Base-by-base conservation (phyloP, 495 filamentous ascomycete species). In the Aspergillus incahuasiensis region DNA sequence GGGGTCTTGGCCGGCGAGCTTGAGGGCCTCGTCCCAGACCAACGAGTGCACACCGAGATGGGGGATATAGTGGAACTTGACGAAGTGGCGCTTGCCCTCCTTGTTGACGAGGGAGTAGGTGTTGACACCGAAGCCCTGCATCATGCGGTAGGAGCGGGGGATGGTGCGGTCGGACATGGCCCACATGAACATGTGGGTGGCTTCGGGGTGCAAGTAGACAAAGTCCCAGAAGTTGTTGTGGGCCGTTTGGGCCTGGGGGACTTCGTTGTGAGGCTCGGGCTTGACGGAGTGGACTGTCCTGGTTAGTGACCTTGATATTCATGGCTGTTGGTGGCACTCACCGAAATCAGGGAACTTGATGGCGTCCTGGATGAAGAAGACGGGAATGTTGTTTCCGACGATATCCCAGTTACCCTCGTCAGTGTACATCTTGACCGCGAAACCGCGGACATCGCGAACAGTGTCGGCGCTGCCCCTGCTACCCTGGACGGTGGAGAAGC, bases 71-170 rank as follows among this genome's bases (percentile, higher is more conserved):
- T 84, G 79, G 69, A 92, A 94, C 68, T 96, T 96, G 67, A 94
- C 88, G 62, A 92, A 90, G 49, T 80, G 73, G 12, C 86, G 80
- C 63, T 89, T 82, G 19, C 86, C 87, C 50, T 88, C 74, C 43
- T 77, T 80, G 58, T 94, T 92, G 49, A 82, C 73, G 2, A 95
- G 74, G 2, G 81, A 86, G 65, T 79, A 95, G 0, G 91, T 94
- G 65, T 95, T 91, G 53, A 95, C 90, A 41, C 91, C 90, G 56
- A 94, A 95, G 0, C 91, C 91, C 64, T 95, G 87, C 87, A 95
- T 92, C 88, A 92, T 94, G 21, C 85, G 85, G 63, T 76, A 90
- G 2, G 86, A 91, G 5, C 89, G 81, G 18, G 91, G 91, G 51
- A 92, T 92, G 28, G 77, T 82, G 12, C 88, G 81, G 64, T 95